Evolutionary conservation across 2,329 filamentous ascomycete genomes (phyloP).

Genomic region (Pseudogymnoascus sp.): DNA sequence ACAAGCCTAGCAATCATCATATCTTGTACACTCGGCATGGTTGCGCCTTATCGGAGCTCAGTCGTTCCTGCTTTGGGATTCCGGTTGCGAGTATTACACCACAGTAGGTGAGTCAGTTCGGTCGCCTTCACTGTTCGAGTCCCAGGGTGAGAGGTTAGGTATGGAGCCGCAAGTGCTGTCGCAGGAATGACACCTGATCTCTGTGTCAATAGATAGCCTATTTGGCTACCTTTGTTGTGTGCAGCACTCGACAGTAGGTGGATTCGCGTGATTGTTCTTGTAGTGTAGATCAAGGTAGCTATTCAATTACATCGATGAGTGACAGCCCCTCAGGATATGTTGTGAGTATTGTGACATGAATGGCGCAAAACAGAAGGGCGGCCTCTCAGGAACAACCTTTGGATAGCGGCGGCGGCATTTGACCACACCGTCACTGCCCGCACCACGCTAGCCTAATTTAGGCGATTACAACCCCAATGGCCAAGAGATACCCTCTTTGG

Average conservation of each 20-base stretch:
- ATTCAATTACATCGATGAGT: neutral
- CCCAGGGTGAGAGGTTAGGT: neutral
- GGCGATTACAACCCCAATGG: constrained; percentile 8
- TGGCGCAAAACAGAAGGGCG: neutral
- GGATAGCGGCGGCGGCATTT: constrained; percentile 3
- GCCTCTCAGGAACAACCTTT: constrained; percentile 7
- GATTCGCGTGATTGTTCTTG: neutral
- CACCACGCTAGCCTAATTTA: constrained; percentile 5
- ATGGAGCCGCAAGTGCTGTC: neutral
- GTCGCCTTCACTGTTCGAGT: neutral
- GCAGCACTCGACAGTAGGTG: neutral
- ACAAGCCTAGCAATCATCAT: constrained; percentile 23
- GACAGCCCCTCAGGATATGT: neutral
- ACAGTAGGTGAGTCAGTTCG: neutral
- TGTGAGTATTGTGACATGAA: constrained; percentile 5
- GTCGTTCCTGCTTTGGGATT: neutral
- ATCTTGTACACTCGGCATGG: neutral
- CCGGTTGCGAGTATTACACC: neutral
- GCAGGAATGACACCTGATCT: neutral
- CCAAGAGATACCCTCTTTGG: constrained; percentile 7
- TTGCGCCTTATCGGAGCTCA: neutral
- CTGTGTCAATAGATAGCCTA: neutral
- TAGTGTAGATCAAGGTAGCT: neutral
- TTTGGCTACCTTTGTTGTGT: neutral
- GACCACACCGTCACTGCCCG: constrained; percentile 6